Evolutionary conservation across 495 filamentous ascomycete species (phyloP), one percentile per base, ranked within the genome.

Genomic region (Podospora appendiculata): DNA sequence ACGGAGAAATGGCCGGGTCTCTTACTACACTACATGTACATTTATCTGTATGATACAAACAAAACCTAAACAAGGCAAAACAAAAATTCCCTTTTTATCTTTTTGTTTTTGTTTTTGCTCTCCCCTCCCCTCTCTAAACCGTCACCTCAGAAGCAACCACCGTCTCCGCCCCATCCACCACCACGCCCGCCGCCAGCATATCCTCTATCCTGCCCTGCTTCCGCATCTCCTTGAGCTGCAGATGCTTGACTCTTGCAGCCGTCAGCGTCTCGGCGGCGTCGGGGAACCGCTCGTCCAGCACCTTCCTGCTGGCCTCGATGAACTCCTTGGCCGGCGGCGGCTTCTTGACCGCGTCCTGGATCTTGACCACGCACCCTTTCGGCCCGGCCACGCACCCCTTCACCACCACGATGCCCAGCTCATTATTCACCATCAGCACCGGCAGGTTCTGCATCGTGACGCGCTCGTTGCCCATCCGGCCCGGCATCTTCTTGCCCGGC

Each of bases 401-500:
- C 43, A 98, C 80, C 50, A 96, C 84, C 44, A 98, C 82, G 55
- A 95, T 79, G 9, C 93, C 92, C 61, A 89, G 83, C 61, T 85
- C 83, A 51, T 80, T 75, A 70, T 96, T 88, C 36, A 95, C 85
- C 73, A 87, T 83, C 61, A 98, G 70, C 48, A 98, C 83, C 70
- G 87, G 88, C 57, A 95, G 69, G 65, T 94, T 94, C 76, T 96
- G 90, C 14, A 89, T 74, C 38, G 93, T 98, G 41, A 89, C 86
- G 57, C 81, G 80, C 67, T 91, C 76, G 51, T 84, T 84, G 19
- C 93, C 93, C 93, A 98, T 96, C 42, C 88, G 80, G 51, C 93
- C 93, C 17, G 93, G 82, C 93, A 98, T 98, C 70, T 88, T 89
- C 83, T 98, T 98, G 47, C 93, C 93, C 0, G 93, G 93, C 53